phyloP scores from a whole-genome alignment of 1,284 basidiomycete genomes.

The Albatrellus sp. region DNA sequence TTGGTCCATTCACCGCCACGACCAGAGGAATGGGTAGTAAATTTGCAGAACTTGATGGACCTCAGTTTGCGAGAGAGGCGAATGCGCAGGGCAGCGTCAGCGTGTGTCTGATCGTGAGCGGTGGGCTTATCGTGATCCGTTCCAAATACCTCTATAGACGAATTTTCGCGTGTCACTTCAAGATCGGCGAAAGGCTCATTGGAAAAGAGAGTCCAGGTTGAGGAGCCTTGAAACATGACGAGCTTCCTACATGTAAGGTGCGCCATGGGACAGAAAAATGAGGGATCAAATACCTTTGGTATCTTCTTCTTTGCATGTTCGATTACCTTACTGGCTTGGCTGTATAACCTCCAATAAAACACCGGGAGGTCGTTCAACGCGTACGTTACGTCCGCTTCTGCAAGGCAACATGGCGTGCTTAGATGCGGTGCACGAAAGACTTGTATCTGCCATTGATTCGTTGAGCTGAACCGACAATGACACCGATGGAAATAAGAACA shows the following conservation, averaged over 20 bases:
- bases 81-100: conserved; percentile 23
- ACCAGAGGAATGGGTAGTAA: conserved; percentile 9
- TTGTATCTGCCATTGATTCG: conserved; percentile 21
- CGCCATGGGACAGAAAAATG: background rate
- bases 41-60: conserved; percentile 29
- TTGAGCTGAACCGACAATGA: background rate
- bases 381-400: conserved; percentile 27
- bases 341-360: conserved; percentile 31
- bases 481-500: background rate
- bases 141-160: background rate
- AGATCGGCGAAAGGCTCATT: conserved; percentile 40
- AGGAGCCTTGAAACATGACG: conserved; percentile 25
- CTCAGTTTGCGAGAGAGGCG: conserved; percentile 27
- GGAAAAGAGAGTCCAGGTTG: conserved; percentile 40
- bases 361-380: conserved; percentile 24
- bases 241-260: conserved; percentile 19
- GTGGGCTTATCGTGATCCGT: background rate
- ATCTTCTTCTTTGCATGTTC: conserved; percentile 38
- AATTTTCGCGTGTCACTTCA: conserved; percentile 24
- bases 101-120: background rate
- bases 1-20: conserved; percentile 27
- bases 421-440: conserved; percentile 36
- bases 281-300: conserved; percentile 27
- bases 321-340: conserved; percentile 30
- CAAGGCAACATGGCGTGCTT: conserved; percentile 33